Conservation (phyloP, 2,329 filamentous ascomycete genomes). For the Akanthomyces lecanii region DNA sequence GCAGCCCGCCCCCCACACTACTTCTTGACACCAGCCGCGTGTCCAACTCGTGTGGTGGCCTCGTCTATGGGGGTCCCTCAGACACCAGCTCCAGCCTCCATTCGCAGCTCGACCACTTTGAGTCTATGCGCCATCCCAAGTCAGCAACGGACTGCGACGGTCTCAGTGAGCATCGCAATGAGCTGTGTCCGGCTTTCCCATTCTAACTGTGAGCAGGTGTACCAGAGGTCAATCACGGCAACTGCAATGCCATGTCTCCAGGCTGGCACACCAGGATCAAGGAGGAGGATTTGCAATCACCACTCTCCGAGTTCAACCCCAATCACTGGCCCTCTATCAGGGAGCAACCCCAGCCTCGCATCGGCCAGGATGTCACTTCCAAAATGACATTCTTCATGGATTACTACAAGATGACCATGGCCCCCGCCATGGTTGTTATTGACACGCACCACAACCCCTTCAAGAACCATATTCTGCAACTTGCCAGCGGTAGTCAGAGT, state of each 20-base stretch:
- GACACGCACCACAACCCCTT: slow-evolving; percentile 85
- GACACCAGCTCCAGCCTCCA: slow-evolving; percentile 58
- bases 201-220: slow-evolving; percentile 42
- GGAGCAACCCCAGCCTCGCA: slow-evolving; percentile 44
- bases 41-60: slow-evolving; percentile 57
- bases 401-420: slow-evolving; percentile 91
- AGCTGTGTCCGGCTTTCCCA: slow-evolving; percentile 31
- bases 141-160: slow-evolving; percentile 46
- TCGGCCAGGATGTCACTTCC: slow-evolving; percentile 62
- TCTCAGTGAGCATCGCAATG: slow-evolving; percentile 46
- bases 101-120: slow-evolving; percentile 56
- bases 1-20: slow-evolving; percentile 52
- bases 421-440: slow-evolving; percentile 85
- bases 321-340: slow-evolving; percentile 46
- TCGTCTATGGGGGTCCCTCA: slow-evolving; percentile 56
- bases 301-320: slow-evolving; percentile 41
- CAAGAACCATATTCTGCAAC: slow-evolving; percentile 71
- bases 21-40: slow-evolving; percentile 53
- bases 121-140: slow-evolving; percentile 43
- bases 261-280: slow-evolving; percentile 43
- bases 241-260: slow-evolving; percentile 43
- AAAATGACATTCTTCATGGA: slow-evolving; percentile 87
- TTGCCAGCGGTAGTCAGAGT: slow-evolving; percentile 73
- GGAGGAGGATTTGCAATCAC: slow-evolving; percentile 43
- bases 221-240: slow-evolving; percentile 48